Conservation (phyloP, 441 rosid genomes). For the Breynia disticha region DNA sequence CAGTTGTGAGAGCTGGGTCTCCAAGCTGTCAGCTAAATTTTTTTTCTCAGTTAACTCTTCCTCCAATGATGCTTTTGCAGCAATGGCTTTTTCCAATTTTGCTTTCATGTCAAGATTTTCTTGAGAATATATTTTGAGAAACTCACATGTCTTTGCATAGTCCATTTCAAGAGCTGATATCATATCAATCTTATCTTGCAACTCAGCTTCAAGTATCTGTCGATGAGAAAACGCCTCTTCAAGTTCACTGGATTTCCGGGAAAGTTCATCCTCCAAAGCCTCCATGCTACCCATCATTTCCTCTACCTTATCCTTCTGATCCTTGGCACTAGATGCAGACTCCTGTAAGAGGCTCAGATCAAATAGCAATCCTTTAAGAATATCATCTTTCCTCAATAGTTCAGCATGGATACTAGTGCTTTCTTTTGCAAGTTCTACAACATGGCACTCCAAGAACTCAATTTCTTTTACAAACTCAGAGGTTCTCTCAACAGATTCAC, state of each 20-base stretch:
- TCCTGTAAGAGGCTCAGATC: constrained; percentile 91
- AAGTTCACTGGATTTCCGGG: constrained; percentile 50
- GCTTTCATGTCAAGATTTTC: constrained; percentile 44
- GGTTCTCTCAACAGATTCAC: constrained; percentile 35
- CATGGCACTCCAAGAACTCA: constrained; percentile 41
- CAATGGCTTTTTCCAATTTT: constrained; percentile 23
- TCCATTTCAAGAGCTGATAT: constrained; percentile 47
- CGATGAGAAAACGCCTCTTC: constrained; percentile 40
- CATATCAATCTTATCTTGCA: constrained; percentile 54
- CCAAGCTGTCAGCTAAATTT: constrained; percentile 59
- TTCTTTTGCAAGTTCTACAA: constrained; percentile 45
- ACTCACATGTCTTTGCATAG: constrained; percentile 30
- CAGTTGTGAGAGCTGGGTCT: constrained; percentile 63
- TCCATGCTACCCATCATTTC: constrained; percentile 54
- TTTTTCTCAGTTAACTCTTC: constrained; percentile 52
- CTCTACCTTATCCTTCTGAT: constrained; percentile 65
- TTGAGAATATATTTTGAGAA: constrained; percentile 22
- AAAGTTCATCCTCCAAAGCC: constrained; percentile 69
- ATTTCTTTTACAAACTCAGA: constrained; percentile 42
- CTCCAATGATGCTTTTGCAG: constrained; percentile 42
- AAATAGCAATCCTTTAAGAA: constrained; percentile 72
- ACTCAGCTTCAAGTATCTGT: constrained; percentile 53
- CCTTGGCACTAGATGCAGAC: constrained; percentile 72
- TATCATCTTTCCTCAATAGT: constrained; percentile 74
- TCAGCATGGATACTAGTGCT: constrained; percentile 53